Conservation (phyloP, 305 asterid species). For the Coffea humblotiana region DNA sequence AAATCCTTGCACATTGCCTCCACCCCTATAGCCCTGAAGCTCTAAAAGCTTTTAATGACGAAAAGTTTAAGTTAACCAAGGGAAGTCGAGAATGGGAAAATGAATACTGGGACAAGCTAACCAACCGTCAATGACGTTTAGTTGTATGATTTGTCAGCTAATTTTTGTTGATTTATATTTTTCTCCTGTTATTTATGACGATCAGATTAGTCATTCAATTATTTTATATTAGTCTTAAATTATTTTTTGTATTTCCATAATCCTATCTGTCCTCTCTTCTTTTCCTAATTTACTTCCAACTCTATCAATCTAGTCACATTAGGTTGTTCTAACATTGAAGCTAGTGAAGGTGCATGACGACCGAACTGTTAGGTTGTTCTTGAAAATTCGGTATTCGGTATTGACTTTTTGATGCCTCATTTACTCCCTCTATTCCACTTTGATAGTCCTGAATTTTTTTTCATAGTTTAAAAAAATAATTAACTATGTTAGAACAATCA, state of each 20-base stretch:
- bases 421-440: no score
- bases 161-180: neutral
- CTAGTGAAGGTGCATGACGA: no score
- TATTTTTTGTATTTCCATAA: neutral
- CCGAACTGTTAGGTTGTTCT: no score
- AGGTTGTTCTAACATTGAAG: no score
- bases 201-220: neutral
- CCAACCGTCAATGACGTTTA: constrained; percentile 23
- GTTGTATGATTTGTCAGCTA: no score
- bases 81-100: constrained; percentile 70
- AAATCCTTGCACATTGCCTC: constrained; percentile 70
- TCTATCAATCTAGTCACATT: no score
- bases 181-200: neutral
- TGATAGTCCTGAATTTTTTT: no score
- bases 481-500: no score
- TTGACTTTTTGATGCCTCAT: no score
- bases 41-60: constrained; percentile 46
- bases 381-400: no score
- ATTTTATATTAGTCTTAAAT: neutral
- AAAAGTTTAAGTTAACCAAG: constrained; percentile 35
- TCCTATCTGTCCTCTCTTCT: neutral
- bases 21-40: constrained; percentile 58
- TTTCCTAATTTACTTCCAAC: neutral
- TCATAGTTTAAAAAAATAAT: no score
- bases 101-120: constrained; percentile 51